Conservation (phyloP, 768 basidiomycete genomes). For the Xerocomellus dryophilus region DNA sequence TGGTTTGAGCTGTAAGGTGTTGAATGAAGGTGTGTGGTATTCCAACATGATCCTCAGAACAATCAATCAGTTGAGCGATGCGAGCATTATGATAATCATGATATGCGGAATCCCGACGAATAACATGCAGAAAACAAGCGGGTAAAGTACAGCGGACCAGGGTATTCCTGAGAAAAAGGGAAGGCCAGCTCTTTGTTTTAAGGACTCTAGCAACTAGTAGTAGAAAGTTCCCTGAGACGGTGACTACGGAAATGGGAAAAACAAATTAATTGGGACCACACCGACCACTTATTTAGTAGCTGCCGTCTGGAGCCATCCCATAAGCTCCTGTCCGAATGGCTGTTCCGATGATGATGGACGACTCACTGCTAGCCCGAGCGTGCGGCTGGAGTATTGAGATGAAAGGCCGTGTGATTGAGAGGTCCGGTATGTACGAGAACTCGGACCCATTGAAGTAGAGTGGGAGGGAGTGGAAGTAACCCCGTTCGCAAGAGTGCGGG, state of each 20-base stretch:
- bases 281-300: conserved; percentile 29
- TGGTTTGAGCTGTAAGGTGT: neutral
- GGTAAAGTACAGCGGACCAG: conserved; percentile 43
- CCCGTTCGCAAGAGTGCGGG: conserved; percentile 51
- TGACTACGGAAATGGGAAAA: neutral
- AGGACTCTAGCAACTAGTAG: conserved; percentile 28
- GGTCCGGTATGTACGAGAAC: conserved; percentile 62
- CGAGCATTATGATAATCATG: conserved; percentile 39
- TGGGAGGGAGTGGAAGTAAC: conserved; percentile 60
- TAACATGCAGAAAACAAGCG: conserved; percentile 33
- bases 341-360: conserved; percentile 33
- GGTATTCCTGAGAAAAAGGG: conserved; percentile 34
- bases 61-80: conserved; percentile 32
- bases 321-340: conserved; percentile 37
- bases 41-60: conserved; percentile 8
- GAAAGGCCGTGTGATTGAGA: conserved; percentile 69
- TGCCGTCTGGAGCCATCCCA: conserved; percentile 37
- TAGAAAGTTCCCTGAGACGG: conserved; percentile 15
- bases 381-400: conserved; percentile 73
- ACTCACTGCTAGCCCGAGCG: conserved; percentile 70
- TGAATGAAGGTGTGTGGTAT: neutral
- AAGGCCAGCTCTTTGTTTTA: conserved; percentile 38
- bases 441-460: conserved; percentile 53
- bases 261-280: conserved; percentile 13
- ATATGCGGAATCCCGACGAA: conserved; percentile 35